Base-by-base conservation (phyloP, 2,329 filamentous ascomycete genomes). In the Diaporthe longicolla region DNA sequence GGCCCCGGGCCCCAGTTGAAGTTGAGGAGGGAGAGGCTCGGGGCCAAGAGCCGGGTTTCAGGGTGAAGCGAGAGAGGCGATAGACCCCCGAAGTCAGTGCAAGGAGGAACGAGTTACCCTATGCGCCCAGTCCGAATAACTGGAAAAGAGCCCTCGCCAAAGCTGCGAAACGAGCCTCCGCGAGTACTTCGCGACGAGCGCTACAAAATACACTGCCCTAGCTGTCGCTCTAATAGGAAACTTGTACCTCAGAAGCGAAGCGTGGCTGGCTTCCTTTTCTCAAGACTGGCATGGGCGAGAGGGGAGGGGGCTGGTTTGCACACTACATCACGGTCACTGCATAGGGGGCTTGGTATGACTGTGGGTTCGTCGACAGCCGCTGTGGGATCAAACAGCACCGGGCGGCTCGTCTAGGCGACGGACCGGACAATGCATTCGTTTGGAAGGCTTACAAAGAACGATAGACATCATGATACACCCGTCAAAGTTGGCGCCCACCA, bases 1-100 rank as follows among this genome's bases (percentile, higher is more conserved):
- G 95, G 2, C 93, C 94, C 1, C 87, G 94, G 75, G 92, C 93
- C 43, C 93, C 93, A 9, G 86, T 87, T 37, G 79, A 76, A 63
- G 79, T 78, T 19, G 73, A 72, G 59, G 65, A 35, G 32, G 75
- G n/a, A 50, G 68, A 71, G 40, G 54, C 52, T 58, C 70, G 59
- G 29, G 57, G 32, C 21, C 70, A 63, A 13, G 70, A 63, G 35
- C 35, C 70, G 50, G 50, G 57, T 26, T 50, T 48, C 57, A 58
- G 70, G 55, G 45, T 61, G 43, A 63, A 61, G 57, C 35, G 70
- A 35, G 70, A 63, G 35, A 52, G 59, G 45, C 57, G 59, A 8
- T 71, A 71, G 45, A n/a, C 26, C 19, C 24, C 10, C 48, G 32
- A 32, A 40, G 21, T 10, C 54, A 29, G 32, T 9, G 32, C 13